Evolutionary conservation across 257 asterid species (phyloP), one percentile per base, ranked within the genome.

Genomic region (Mitragyna speciosa): DNA sequence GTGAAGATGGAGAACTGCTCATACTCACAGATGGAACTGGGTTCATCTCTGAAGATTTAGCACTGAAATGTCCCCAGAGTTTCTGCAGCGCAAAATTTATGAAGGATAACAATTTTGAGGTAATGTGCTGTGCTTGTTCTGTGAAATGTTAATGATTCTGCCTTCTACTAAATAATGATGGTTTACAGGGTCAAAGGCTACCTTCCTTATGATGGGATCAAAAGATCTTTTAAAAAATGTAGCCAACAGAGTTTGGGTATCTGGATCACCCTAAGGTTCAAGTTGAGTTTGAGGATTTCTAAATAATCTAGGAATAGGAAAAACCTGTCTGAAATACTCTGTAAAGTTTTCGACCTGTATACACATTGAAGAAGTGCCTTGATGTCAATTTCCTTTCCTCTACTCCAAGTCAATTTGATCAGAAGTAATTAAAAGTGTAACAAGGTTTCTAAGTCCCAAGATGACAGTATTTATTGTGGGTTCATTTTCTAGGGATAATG

Each of bases 1-100:
- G 87, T 56, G 95, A 86, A 76, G 97, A 90, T 78, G 92, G 93
- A 30, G 84, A 89, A 67, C 87, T 88, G 69, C 87, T 89, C 80
- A 47, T 93, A 66, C 93, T 88, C 79, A 91, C 98, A 24, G 98
- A 94, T 83, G 98, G 97, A 73, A 93, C 98, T 17, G 98, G 98
- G 36, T 93, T 49, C 75, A 89, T 95, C 58, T 95, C 98, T 7
- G 91, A 90, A 84, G 94, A 93, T 85, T 85, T 95, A 87, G 97
- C 96, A 69, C 76, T 86, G 86, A 85, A 79, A 83, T 95, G 98
- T 74, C 94, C 95, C 0, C 80, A 87, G 75, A 87, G 85, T 76
- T 84, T 92, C 77, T 71, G 73, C 52, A 76, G 64, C 15, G 89
- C 84, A 70, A 91, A 82, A 84, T 81, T 80, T 85, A 48, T 78